Evolutionary conservation across 129 eudicot genomes (phyloP).

Genomic region (Sambucus nigra): DNA sequence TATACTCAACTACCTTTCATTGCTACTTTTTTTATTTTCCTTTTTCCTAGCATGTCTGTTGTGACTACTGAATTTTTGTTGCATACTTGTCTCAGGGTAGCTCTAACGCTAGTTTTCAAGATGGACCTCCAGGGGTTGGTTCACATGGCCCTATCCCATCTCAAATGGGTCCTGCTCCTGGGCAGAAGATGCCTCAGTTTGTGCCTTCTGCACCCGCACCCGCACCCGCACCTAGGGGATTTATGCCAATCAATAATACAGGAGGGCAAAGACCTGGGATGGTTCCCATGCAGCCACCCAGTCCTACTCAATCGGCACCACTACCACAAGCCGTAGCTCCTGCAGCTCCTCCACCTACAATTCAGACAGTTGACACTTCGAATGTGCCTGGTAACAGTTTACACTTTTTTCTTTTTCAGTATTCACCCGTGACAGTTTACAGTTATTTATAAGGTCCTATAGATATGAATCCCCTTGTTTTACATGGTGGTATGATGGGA

Average conservation of each 20-base stretch:
- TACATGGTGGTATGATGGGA: not conserved
- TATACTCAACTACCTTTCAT: not conserved
- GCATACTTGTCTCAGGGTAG: constrained; percentile 33
- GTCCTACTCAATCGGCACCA: constrained; percentile 43
- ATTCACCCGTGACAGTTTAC: not conserved
- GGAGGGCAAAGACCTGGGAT: constrained; percentile 59
- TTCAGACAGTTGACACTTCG: constrained; percentile 85
- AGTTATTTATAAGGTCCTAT: not conserved
- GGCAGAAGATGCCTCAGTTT: constrained; percentile 57
- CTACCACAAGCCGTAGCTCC: constrained; percentile 43
- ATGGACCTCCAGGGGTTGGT: constrained; percentile 49
- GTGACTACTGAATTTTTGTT: constrained; percentile 9
- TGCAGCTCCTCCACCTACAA: constrained; percentile 84
- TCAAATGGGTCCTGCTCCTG: constrained; percentile 38
- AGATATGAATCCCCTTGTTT: not conserved
- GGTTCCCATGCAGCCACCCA: constrained; percentile 48
- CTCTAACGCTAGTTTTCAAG: constrained; percentile 46
- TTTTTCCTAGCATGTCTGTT: not conserved
- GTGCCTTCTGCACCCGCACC: constrained; percentile 37
- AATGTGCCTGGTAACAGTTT: constrained; percentile 66
- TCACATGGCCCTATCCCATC: constrained; percentile 47
- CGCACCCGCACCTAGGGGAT: constrained; percentile 40
- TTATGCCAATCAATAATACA: constrained; percentile 50
- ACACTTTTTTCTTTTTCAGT: not conserved
- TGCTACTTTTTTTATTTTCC: not conserved